Base-by-base conservation (phyloP, 257 asterid species). In the Capsicum chinense region DNA sequence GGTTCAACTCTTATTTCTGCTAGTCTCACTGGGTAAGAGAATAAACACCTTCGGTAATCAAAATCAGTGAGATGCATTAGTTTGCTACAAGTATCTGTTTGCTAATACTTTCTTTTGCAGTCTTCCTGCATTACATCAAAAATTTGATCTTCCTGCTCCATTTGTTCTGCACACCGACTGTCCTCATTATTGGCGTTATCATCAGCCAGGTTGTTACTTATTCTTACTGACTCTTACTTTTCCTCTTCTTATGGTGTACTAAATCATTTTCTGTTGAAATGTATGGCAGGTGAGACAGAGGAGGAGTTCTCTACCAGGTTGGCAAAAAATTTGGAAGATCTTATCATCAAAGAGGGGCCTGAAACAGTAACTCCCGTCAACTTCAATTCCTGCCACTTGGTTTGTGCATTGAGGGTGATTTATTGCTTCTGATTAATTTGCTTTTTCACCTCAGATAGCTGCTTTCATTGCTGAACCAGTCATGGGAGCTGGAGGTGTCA, bases 401-500 rank as follows among this genome's bases (percentile, higher is more conserved):
- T 37, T 14, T 79, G 15, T 44, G 79, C 26, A 26, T 2, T 70
- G 26, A 64, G 33, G 60, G 59, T 9, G 71, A 42, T 52, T 14
- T 84, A 9, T 76, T 84, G 78, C 52, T 84, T 71, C 52, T 81
- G 68, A 54, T 52, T 52, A 78, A 21, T 79, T 83, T 68, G 0
- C 44, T 39, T 64, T 62, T 12, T 64, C 59, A 56, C 89, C 84
- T 80, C 92, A 96, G 99, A 90, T 96, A 86, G 98, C 97, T 86
- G 99, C 99, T 14, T 96, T 96, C 84, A 94, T 96, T 85, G 99
- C 98, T 0, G 98, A 96, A 86, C 99, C 98, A 67, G 94, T 96
- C 85, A 94, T 96, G 97, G 99, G 98, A n/a, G 99, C 98, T 7
- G 99, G 98, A 54, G 99, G 99, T 0, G 99, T 96, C 83, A 92